Percentiles rank a stretch among this genome's conserved stretches.
Conservation (phyloP, 163 green algal species). For the Volvox carteri region DNA sequence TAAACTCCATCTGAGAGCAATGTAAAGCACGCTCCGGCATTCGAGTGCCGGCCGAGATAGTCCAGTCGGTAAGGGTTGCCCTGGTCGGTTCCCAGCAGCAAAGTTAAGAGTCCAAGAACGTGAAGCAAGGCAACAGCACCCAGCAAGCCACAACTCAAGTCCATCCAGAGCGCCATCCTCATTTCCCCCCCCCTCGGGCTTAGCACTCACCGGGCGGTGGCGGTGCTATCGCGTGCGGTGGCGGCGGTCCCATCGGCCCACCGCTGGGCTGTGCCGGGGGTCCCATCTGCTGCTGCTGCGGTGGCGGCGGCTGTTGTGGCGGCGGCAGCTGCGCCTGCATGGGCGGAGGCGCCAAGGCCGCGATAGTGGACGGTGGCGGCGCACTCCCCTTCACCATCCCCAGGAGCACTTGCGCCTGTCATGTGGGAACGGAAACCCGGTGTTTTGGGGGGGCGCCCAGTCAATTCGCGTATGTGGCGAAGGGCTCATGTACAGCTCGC, state of each 20-base stretch:
- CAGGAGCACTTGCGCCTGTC: conserved; percentile 84
- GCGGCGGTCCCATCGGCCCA: conserved; percentile 25
- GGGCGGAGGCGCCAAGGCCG: background rate
- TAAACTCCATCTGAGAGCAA: no score
- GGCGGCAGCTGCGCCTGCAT: background rate
- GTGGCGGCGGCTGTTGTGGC: background rate
- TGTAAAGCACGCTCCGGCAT: no score
- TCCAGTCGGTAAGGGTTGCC: no score
- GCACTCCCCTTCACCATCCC: conserved; percentile 83
- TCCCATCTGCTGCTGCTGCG: background rate
- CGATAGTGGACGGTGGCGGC: conserved; percentile 43
- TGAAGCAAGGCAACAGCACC: no score
- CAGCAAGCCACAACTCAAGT: background rate
- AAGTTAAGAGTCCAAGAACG: no score
- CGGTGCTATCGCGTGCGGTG: background rate
- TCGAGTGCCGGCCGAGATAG: no score
- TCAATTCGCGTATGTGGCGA: background rate
- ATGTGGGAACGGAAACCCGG: background rate
- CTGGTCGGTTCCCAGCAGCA: no score
- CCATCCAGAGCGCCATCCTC: no score
- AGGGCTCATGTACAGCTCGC: no score
- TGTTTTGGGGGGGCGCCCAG: background rate
- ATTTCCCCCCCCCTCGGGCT: no score
- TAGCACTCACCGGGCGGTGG: background rate
- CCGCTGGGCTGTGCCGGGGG: background rate